phyloP scores from a whole-genome alignment of 805 yeast genomes.

The Starmerella sp. region DNA sequence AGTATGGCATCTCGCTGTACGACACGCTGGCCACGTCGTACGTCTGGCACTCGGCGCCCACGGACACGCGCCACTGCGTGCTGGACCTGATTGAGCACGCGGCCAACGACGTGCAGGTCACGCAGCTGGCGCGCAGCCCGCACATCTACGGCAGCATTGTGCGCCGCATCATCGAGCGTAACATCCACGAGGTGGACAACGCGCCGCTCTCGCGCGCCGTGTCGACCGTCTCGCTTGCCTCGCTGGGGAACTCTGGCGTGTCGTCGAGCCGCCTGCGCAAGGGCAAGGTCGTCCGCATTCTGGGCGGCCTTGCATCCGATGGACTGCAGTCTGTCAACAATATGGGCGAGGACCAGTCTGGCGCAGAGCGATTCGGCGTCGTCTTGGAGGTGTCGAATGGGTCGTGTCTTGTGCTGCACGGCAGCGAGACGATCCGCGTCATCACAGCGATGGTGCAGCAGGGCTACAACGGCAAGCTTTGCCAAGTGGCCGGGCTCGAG shows the following conservation, averaged over 20 bases:
- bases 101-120: conserved; percentile 12
- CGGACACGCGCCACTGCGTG: conserved; percentile 16
- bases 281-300: conserved; percentile 11
- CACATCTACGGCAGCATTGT: conserved; percentile 14
- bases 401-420: conserved; percentile 15
- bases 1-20: conserved; percentile 19
- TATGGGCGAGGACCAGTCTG: background rate
- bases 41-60: conserved; percentile 20
- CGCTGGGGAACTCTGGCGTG: background rate
- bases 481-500: conserved; percentile 11
- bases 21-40: conserved; percentile 19
- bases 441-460: conserved; percentile 11
- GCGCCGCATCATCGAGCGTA: conserved; percentile 15
- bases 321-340: background rate
- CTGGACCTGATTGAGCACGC: conserved; percentile 21
- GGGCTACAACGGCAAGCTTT: conserved; percentile 10
- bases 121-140: conserved; percentile 11
- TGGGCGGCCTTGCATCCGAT: background rate
- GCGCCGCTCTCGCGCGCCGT: conserved; percentile 17
- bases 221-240: conserved; percentile 12
- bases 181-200: conserved; percentile 15
- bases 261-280: conserved; percentile 11
- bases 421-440: conserved; percentile 7
- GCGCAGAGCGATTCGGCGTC: conserved; percentile 13
- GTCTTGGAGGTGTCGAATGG: conserved; percentile 16